Conservation (phyloP, 768 basidiomycete genomes). For the Podaxis sp. region DNA sequence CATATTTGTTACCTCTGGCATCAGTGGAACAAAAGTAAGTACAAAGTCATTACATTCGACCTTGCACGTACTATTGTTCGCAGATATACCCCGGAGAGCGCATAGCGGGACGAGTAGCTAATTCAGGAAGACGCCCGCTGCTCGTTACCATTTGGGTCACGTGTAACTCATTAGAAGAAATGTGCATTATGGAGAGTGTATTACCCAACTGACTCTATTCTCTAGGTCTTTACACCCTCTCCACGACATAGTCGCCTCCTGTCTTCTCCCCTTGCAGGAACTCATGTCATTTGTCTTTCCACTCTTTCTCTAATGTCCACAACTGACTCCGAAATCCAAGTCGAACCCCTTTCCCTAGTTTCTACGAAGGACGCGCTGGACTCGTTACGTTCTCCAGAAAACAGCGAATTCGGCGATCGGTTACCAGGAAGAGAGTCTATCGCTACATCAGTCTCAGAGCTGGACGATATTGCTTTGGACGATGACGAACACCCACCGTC, state of each 20-base stretch:
- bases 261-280: not conserved
- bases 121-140: not conserved
- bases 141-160: not conserved
- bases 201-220: not conserved
- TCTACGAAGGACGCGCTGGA: slow-evolving; percentile 30
- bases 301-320: slow-evolving; percentile 8
- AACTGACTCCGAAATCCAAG: not conserved
- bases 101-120: too few species aligned
- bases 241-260: not conserved
- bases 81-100: too few species aligned
- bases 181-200: not conserved
- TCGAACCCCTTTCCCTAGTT: slow-evolving; percentile 3
- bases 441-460: slow-evolving; percentile 50
- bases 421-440: slow-evolving; percentile 40
- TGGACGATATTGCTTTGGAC: slow-evolving; percentile 63
- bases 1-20: too few species aligned
- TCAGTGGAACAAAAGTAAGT: too few species aligned
- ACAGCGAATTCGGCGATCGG: slow-evolving; percentile 26
- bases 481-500: slow-evolving; percentile 40
- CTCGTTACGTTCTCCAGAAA: slow-evolving; percentile 51
- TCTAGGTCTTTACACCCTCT: not conserved
- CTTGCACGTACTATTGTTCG: too few species aligned
- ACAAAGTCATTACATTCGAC: too few species aligned
- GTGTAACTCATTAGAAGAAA: not conserved
- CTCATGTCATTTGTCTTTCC: slow-evolving; percentile 8